Evolutionary conservation across 1,284 basidiomycete genomes (phyloP).

Genomic region (Xanthoconium separans): DNA sequence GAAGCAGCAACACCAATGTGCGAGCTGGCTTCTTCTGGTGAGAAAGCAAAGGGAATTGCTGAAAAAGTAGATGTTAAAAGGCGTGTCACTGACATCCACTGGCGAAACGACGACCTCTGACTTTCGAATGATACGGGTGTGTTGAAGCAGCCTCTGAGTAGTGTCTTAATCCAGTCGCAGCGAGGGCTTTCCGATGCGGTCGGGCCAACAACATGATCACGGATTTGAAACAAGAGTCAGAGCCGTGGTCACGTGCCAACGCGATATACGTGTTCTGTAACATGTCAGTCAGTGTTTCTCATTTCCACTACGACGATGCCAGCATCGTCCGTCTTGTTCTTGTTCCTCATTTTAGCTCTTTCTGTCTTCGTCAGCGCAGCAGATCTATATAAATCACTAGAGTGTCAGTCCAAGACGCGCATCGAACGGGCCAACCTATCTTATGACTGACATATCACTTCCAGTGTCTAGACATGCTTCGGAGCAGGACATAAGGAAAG

Average conservation of each 20-base stretch:
- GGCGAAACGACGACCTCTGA: slow-evolving; percentile 38
- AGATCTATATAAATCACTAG: slow-evolving; percentile 75
- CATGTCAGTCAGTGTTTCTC: slow-evolving; percentile 1
- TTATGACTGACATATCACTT: slow-evolving; percentile 25
- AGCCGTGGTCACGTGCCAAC: slow-evolving; percentile 24
- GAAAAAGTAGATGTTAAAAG: slow-evolving; percentile 13
- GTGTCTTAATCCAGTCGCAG: slow-evolving; percentile 5
- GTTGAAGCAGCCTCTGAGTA: slow-evolving; percentile 20
- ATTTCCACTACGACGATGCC: slow-evolving; percentile 18
- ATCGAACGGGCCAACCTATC: slow-evolving; percentile 24
- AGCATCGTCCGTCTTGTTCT: slow-evolving; percentile 33
- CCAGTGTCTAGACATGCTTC: slow-evolving; percentile 77
- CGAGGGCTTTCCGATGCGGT: slow-evolving; percentile 3
- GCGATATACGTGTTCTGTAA: slow-evolving; percentile 31
- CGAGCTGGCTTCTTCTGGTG: slow-evolving; percentile 33
- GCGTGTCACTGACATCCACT: neutral
- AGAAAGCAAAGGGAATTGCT: slow-evolving; percentile 42
- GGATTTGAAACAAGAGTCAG: too few species aligned
- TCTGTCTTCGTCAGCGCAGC: slow-evolving; percentile 53
- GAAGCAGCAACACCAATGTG: slow-evolving; percentile 26
- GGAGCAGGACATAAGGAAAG: slow-evolving; percentile 86
- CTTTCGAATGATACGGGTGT: slow-evolving; percentile 39
- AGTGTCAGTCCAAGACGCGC: slow-evolving; percentile 55
- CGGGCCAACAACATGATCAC: slow-evolving; percentile 8
- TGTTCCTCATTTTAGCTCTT: slow-evolving; percentile 44